These are phyloP conservation scores for Botryotinia narcissicola DNA, from an alignment of 2,329 filamentous ascomycete species.

Conservation along the genomic window DNA sequence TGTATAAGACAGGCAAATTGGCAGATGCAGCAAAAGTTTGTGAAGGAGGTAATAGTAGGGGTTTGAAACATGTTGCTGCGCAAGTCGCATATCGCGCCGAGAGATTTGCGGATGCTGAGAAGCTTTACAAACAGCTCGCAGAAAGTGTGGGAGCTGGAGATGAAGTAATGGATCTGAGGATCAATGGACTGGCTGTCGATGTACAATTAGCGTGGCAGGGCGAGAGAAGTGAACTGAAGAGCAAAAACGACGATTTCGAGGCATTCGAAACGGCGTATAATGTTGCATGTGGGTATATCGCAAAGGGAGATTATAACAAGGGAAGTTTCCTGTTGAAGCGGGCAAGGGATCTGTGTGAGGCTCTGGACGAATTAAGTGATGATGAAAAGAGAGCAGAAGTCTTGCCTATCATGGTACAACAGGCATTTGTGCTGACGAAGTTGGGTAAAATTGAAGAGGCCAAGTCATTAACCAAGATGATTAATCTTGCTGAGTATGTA, in stretches of 20 bases:
- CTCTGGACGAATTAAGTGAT: constrained; percentile 68
- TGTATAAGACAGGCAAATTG: constrained; percentile 75
- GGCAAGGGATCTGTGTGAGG: constrained; percentile 68
- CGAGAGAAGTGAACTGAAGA: constrained; percentile 36
- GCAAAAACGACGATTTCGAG: constrained; percentile 57
- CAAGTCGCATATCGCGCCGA: constrained; percentile 73
- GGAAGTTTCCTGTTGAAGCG: constrained; percentile 67
- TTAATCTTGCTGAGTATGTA: constrained; percentile 61
- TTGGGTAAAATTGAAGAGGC: constrained; percentile 67
- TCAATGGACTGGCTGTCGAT: constrained; percentile 70
- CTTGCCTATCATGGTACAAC: constrained; percentile 72
- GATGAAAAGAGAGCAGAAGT: constrained; percentile 74
- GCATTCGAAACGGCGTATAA: constrained; percentile 83
- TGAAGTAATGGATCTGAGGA: constrained; percentile 71
- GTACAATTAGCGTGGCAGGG: constrained; percentile 73
- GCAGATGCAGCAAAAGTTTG: constrained; percentile 53
- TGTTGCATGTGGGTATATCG: constrained; percentile 70
- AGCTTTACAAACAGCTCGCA: constrained; percentile 61
- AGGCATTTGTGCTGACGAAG: constrained; percentile 67
- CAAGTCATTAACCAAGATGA: constrained; percentile 56
- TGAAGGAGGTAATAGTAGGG: constrained; percentile 27
- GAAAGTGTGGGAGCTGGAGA: constrained; percentile 47
- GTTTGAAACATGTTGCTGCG: constrained; percentile 53
- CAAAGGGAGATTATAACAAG: constrained; percentile 62
- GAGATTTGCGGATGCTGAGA: constrained; percentile 64